Conservation (phyloP, 108 stramenopile species). For the Pelagomonas calceolata region DNA sequence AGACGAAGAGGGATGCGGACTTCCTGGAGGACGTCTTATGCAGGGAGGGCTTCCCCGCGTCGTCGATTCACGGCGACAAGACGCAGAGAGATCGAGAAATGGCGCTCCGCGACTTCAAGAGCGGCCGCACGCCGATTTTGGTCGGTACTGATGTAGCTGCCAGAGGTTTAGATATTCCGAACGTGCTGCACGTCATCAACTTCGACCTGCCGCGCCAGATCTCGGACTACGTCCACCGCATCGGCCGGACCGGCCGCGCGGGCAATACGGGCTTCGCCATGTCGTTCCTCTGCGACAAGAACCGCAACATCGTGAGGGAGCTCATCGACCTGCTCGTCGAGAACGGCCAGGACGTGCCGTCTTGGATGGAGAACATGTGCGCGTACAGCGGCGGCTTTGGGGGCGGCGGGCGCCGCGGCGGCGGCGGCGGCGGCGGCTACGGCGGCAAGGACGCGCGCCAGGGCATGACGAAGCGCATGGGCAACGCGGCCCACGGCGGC, state of each 20-base stretch:
- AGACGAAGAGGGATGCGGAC: constrained; percentile 92
- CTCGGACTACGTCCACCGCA: constrained; percentile 58
- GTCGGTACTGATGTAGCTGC: constrained; percentile 60
- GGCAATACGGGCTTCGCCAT: constrained; percentile 52
- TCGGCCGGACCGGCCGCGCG: constrained; percentile 55
- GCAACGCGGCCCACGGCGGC: too few species aligned
- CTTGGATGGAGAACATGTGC: constrained; percentile 19
- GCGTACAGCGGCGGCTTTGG: constrained; percentile 15
- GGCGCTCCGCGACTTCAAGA: constrained; percentile 47
- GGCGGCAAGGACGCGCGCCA: constrained; percentile 11
- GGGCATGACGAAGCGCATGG: too few species aligned
- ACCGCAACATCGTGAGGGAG: constrained; percentile 46
- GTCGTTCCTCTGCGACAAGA: constrained; percentile 47
- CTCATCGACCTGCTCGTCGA: constrained; percentile 30
- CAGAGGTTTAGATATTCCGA: constrained; percentile 52
- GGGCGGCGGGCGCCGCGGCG: constrained; percentile 5
- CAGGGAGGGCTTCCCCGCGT: constrained; percentile 69
- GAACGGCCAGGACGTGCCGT: constrained; percentile 20
- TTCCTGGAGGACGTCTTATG: constrained; percentile 81
- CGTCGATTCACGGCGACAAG: constrained; percentile 95
- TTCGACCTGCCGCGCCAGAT: constrained; percentile 51
- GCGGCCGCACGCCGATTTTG: constrained; percentile 37
- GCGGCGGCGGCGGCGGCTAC: constrained; percentile 14
- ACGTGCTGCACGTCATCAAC: constrained; percentile 54
- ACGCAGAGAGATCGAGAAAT: constrained; percentile 60